Percentiles rank a stretch among this genome's conserved stretches.
phyloP scores from a whole-genome alignment of 2,329 filamentous ascomycete genomes.

The Waltergamsia citrina region DNA sequence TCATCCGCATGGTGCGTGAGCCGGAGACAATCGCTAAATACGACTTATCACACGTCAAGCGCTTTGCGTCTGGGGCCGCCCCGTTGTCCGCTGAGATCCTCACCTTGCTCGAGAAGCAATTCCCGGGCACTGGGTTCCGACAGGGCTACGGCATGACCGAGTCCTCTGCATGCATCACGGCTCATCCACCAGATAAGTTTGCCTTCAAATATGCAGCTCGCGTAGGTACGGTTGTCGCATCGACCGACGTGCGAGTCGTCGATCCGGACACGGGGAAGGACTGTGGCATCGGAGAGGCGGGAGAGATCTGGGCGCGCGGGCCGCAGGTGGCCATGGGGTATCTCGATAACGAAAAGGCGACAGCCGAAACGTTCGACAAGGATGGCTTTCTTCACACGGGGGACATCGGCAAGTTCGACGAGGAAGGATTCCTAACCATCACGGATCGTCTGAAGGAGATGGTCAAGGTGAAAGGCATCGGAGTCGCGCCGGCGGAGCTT shows the following conservation, averaged over 20 bases:
- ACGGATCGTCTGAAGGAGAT: conserved; percentile 58
- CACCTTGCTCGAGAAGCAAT: conserved; percentile 41
- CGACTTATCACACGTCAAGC: conserved; percentile 42
- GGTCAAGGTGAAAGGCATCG: conserved; percentile 58
- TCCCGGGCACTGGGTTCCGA: conserved; percentile 51
- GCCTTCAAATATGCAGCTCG: conserved; percentile 46
- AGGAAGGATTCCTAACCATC: conserved; percentile 46
- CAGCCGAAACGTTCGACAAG: conserved; percentile 37
- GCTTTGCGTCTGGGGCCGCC: conserved; percentile 52
- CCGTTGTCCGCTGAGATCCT: conserved; percentile 48
- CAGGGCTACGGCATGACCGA: conserved; percentile 65
- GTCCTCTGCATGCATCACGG: conserved; percentile 52
- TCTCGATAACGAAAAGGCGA: conserved; percentile 30
- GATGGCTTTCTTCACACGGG: conserved; percentile 52
- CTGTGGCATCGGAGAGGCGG: conserved; percentile 38
- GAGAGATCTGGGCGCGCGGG: conserved; percentile 35
- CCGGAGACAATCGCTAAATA: conserved; percentile 39
- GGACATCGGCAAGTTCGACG: conserved; percentile 45
- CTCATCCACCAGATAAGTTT: conserved; percentile 46
- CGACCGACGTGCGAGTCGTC: conserved; percentile 51
- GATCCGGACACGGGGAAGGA: conserved; percentile 42
- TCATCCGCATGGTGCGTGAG: conserved; percentile 51
- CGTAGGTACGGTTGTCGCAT: conserved; percentile 46
- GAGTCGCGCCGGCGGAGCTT: conserved; percentile 53
- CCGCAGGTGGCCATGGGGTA: conserved; percentile 42